phyloP scores from a whole-genome alignment of 305 asterid species.

The Solanum chacoense region DNA sequence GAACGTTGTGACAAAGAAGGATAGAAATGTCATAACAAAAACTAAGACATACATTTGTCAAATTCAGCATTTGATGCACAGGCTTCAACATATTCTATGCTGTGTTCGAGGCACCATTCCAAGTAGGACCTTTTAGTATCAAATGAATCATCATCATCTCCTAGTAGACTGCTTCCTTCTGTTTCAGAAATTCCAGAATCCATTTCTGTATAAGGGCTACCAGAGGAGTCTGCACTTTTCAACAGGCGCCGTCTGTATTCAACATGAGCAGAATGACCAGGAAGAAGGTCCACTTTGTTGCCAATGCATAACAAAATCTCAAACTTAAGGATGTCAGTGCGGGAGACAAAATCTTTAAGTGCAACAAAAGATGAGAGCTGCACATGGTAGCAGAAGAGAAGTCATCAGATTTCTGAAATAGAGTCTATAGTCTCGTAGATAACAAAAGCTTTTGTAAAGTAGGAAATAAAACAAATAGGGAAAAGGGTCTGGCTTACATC shows the following conservation, averaged over 20 bases:
- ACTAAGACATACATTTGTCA: conserved; percentile 58
- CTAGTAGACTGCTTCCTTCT: conserved; percentile 82
- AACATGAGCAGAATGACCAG: conserved; percentile 71
- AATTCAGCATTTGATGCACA: conserved; percentile 81
- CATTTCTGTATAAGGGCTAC: conserved; percentile 19
- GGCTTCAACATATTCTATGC: conserved; percentile 83
- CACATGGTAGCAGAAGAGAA: conserved; percentile 16
- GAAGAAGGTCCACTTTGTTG: conserved; percentile 88
- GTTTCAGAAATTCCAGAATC: conserved; percentile 75
- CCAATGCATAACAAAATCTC: conserved; percentile 81
- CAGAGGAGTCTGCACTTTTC: conserved; percentile 38
- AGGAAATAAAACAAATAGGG: conserved; percentile 3
- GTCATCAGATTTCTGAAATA: conserved; percentile 1
- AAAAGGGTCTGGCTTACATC: conserved; percentile 44
- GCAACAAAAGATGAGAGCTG: conserved; percentile 61
- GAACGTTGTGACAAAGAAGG: not conserved
- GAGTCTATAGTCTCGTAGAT: not conserved
- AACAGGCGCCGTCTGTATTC: conserved; percentile 61
- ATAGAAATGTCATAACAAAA: not conserved
- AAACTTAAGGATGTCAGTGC: conserved; percentile 53
- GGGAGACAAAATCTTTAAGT: conserved; percentile 68
- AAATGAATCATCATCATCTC: conserved; percentile 49
- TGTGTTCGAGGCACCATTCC: conserved; percentile 81
- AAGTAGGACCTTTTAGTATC: conserved; percentile 46
- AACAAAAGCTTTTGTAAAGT: not conserved